Conservation (phyloP, 2,329 filamentous ascomycete genomes). For the Fusarium mangiferae region DNA sequence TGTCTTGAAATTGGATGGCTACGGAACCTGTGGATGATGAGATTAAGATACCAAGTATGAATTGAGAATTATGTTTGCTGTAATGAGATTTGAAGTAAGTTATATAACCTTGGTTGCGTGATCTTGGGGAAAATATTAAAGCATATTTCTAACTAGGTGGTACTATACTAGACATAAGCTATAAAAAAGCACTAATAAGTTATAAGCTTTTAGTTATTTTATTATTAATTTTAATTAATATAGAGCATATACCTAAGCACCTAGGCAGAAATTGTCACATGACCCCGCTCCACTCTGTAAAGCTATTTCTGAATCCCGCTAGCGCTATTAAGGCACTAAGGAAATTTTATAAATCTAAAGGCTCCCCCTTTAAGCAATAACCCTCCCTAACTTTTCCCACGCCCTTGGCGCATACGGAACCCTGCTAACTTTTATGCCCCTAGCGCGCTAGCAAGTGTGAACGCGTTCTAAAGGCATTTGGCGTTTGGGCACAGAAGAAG, state of each 20-base stretch:
- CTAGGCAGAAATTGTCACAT: neutral
- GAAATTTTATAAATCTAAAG: constrained; percentile 13
- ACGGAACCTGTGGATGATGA: neutral
- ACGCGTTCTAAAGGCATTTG: constrained; percentile 21
- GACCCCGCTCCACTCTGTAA: neutral
- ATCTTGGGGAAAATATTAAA: neutral
- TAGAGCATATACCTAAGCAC: neutral
- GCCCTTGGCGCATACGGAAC: neutral
- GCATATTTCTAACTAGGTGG: neutral
- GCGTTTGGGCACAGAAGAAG: neutral
- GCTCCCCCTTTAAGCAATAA: neutral
- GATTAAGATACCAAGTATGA: constrained; percentile 26
- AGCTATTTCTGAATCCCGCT: neutral
- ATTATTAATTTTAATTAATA: neutral
- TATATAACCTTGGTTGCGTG: neutral
- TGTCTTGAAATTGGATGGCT: constrained; percentile 12
- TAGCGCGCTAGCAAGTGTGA: constrained; percentile 14
- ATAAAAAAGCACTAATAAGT: neutral
- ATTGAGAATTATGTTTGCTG: neutral
- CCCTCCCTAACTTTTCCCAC: constrained; percentile 1
- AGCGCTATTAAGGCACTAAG: constrained; percentile 17
- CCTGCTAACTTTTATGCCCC: neutral
- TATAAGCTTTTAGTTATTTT: neutral
- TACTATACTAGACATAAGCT: neutral
- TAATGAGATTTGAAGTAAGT: neutral